A percentile compares a stretch with the other conserved stretches of the same genome.
Conservation (phyloP, 2,329 filamentous ascomycete species). For the Aspergillus novoparasiticus region DNA sequence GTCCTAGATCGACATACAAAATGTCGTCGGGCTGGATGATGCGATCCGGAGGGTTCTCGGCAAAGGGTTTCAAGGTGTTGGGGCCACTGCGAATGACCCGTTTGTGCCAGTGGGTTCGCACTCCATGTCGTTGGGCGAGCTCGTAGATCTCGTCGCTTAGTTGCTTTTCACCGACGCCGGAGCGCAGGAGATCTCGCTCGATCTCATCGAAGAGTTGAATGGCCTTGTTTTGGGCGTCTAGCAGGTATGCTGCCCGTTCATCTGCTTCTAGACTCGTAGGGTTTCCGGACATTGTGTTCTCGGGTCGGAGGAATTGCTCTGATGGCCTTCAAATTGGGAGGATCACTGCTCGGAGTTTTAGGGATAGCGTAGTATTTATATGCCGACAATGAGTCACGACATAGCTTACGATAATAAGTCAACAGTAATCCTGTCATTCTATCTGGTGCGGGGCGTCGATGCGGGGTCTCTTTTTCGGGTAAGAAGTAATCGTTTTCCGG, state of each 20-base stretch:
- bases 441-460: not conserved
- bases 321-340: not conserved
- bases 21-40: constrained; percentile 54
- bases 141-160: constrained; percentile 53
- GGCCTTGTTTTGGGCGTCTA: constrained; percentile 52
- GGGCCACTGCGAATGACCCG: constrained; percentile 53
- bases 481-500: not conserved
- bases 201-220: constrained; percentile 52
- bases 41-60: constrained; percentile 54
- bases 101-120: constrained; percentile 58
- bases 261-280: constrained; percentile 13
- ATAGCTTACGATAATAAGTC: not conserved
- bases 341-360: too few relatives aligned
- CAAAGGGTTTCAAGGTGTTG: constrained; percentile 53
- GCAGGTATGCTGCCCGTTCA: constrained; percentile 42
- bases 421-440: too few relatives aligned
- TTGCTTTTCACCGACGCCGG: constrained; percentile 52
- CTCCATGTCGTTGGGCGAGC: constrained; percentile 45
- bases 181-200: constrained; percentile 48
- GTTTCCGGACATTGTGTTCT: not conserved
- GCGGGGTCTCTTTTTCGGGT: not conserved
- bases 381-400: not conserved
- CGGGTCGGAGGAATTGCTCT: too few relatives aligned
- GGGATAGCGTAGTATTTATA: not conserved
- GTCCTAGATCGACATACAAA: constrained; percentile 55